Percentiles rank a stretch among this genome's conserved stretches.
Conservation (phyloP, 257 asterid genomes). For the Capsicum rhomboideum region DNA sequence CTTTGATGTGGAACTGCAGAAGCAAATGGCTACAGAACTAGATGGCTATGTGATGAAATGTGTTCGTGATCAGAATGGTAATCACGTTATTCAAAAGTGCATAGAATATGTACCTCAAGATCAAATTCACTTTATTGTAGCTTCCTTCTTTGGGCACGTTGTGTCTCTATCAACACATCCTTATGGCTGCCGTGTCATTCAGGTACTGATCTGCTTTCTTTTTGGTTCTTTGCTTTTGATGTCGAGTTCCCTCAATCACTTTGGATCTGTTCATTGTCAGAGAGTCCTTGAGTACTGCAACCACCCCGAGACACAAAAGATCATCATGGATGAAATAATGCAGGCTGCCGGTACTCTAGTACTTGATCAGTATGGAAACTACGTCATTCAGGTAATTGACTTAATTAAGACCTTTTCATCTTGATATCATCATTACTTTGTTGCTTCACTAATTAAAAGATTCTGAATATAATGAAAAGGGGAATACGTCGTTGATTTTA, state of each 20-base stretch:
- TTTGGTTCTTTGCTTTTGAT: neutral
- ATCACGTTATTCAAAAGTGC: conserved; percentile 89
- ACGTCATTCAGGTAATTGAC: conserved; percentile 75
- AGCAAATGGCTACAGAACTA: conserved; percentile 68
- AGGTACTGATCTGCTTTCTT: conserved; percentile 34
- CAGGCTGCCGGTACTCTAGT: conserved; percentile 59
- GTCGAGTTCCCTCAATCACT: neutral
- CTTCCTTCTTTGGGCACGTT: conserved; percentile 68
- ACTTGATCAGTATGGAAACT: conserved; percentile 83
- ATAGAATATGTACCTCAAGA: conserved; percentile 74
- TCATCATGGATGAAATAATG: conserved; percentile 74
- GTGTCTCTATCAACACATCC: conserved; percentile 77
- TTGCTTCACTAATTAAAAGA: neutral
- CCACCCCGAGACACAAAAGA: conserved; percentile 49
- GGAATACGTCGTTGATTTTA: neutral
- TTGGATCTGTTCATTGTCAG: conserved; percentile 21
- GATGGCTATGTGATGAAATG: conserved; percentile 86
- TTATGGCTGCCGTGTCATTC: conserved; percentile 92
- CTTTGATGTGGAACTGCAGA: conserved; percentile 56
- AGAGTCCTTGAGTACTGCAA: conserved; percentile 75
- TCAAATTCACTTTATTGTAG: conserved; percentile 51
- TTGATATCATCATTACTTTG: neutral
- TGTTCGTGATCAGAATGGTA: conserved; percentile 84
- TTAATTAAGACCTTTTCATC: neutral
- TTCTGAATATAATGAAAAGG: neutral